Conservation (phyloP, 176 grass and related monocot species). For the Lolium perenne region DNA sequence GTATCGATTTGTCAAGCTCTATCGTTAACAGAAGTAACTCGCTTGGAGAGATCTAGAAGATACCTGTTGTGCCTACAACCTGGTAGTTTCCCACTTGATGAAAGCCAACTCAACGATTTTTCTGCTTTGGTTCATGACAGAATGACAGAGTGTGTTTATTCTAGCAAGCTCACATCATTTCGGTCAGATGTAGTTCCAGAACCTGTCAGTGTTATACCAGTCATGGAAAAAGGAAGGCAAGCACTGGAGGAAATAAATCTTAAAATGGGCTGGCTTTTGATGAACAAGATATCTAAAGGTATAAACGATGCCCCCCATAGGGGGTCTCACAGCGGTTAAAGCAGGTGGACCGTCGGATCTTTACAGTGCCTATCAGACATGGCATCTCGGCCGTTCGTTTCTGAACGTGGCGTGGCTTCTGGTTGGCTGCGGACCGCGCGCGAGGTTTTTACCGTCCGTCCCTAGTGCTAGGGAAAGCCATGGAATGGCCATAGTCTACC, state of each 20-base stretch:
- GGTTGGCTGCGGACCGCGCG: too few species aligned
- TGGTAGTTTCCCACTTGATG: constrained; percentile 58
- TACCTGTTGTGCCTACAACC: constrained; percentile 66
- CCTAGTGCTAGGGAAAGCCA: too few species aligned
- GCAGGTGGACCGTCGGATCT: too few species aligned
- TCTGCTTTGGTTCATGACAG: constrained; percentile 79
- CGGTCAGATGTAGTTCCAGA: constrained; percentile 62
- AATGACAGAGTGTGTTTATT: constrained; percentile 92
- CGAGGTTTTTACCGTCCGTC: too few species aligned
- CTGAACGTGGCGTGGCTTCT: too few species aligned
- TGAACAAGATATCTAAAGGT: constrained; percentile 92
- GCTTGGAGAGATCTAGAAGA: constrained; percentile 82
- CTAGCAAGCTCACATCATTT: constrained; percentile 70
- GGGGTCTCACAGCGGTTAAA: too few species aligned
- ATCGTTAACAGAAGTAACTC: constrained; percentile 70
- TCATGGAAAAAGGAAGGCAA: constrained; percentile 73
- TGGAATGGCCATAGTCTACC: too few species aligned
- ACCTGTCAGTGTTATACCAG: constrained; percentile 63
- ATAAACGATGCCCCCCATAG: too few species aligned
- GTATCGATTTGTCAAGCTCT: constrained; percentile 85
- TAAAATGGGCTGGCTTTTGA: constrained; percentile 91
- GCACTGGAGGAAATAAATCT: constrained; percentile 94
- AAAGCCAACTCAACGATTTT: constrained; percentile 68
- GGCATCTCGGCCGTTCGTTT: too few species aligned
- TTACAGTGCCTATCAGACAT: too few species aligned